These are phyloP conservation scores for Brassica carinata DNA, from an alignment of 345 rosid genomes.

Conservation along the genomic window DNA sequence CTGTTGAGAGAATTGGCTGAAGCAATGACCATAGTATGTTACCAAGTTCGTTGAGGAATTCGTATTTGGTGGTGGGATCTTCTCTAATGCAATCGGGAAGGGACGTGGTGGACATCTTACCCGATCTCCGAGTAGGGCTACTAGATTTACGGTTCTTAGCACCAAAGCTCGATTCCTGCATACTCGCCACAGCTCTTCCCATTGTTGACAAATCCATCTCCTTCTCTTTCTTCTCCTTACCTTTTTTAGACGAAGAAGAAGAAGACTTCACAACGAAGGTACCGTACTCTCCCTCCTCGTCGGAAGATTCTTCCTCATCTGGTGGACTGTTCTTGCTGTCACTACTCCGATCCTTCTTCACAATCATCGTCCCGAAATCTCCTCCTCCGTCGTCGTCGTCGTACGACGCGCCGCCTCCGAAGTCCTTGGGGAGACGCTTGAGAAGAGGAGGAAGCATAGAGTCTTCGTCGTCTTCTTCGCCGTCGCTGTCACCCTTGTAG, in stretches of 20 bases:
- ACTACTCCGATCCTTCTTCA: conserved; percentile 16
- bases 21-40: background rate
- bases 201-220: conserved; percentile 54
- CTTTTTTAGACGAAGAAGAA: conserved; percentile 39
- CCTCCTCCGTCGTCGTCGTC: conserved; percentile 20
- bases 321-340: conserved; percentile 28
- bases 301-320: conserved; percentile 16
- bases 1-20: too few relatives aligned
- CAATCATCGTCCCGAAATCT: background rate
- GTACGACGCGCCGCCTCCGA: conserved; percentile 67
- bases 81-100: conserved; percentile 86
- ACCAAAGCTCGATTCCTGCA: conserved; percentile 73
- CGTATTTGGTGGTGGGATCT: conserved; percentile 95
- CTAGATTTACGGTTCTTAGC: conserved; percentile 49
- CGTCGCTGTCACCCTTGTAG: conserved; percentile 47
- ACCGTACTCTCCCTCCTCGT: conserved; percentile 61
- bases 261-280: conserved; percentile 75
- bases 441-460: conserved; percentile 83
- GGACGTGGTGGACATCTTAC: conserved; percentile 77
- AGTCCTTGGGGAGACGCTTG: conserved; percentile 86
- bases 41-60: conserved; percentile 94
- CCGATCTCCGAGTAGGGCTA: too few relatives aligned
- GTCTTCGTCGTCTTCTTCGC: conserved; percentile 41
- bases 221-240: conserved; percentile 3
- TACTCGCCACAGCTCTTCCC: conserved; percentile 62